These are phyloP conservation scores for Pseudofabraea citricarpa DNA, from an alignment of 2,329 filamentous ascomycete genomes.

Conservation along the genomic window DNA sequence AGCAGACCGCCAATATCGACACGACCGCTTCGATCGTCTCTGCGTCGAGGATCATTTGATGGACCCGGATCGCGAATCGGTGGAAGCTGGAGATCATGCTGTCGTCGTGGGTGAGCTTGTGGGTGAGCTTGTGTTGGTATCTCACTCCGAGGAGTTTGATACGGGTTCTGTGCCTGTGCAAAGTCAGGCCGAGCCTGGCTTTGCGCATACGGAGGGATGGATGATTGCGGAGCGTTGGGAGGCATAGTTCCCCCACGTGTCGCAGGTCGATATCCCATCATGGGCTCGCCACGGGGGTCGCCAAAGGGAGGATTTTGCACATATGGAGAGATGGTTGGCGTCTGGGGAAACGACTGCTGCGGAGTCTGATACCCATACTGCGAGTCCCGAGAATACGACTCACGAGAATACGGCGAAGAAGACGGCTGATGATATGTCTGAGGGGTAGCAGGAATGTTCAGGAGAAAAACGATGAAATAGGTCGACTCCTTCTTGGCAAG, in stretches of 20 bases:
- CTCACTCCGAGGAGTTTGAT: conserved; percentile 51
- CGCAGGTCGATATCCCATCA: conserved; percentile 19
- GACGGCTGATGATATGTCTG: conserved; percentile 18
- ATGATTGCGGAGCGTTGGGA: conserved; percentile 24
- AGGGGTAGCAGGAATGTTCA: conserved; percentile 18
- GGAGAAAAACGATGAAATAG: conserved; percentile 52
- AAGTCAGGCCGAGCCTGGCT: conserved; percentile 42
- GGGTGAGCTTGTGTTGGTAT: conserved; percentile 30
- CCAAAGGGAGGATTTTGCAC: conserved; percentile 13
- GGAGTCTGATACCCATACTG: conserved; percentile 24
- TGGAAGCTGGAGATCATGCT: conserved; percentile 33
- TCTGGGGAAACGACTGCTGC: conserved; percentile 19
- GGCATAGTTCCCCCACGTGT: conserved; percentile 10
- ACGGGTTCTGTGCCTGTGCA: conserved; percentile 31
- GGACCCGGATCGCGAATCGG: conserved; percentile 32
- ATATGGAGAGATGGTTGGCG: conserved; percentile 18
- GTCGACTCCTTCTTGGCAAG: conserved; percentile 57
- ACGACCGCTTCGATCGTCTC: conserved; percentile 45
- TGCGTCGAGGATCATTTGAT: conserved; percentile 30
- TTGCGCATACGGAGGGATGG: conserved; percentile 41
- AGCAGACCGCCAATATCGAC: conserved; percentile 60
- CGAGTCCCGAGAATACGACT: conserved; percentile 22
- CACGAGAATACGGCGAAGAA: conserved; percentile 22
- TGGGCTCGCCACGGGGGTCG: conserved; percentile 21
- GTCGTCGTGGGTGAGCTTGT: conserved; percentile 23